Evolutionary conservation across 148 eudicot species (phyloP).

Genomic region (Amaranthus cruentus): DNA sequence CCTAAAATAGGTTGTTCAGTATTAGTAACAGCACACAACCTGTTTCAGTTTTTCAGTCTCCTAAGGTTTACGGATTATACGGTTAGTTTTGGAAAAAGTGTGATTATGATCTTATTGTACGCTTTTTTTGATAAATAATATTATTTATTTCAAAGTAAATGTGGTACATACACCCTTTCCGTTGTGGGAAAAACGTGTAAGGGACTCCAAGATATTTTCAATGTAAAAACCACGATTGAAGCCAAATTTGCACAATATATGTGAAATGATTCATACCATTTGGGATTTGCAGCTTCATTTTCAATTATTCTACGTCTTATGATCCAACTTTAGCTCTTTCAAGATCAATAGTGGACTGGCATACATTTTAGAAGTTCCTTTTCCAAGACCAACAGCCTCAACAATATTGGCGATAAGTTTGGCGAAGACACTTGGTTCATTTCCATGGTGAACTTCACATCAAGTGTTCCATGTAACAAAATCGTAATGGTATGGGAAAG

Average conservation of each 20-base stretch:
- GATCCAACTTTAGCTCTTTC: constrained; percentile 60
- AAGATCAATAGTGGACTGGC: constrained; percentile 54
- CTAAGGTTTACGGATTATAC: too few species aligned
- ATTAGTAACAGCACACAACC: too few species aligned
- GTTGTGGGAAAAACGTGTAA: constrained; percentile 62
- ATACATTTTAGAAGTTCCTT: constrained; percentile 64
- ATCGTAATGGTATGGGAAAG: constrained; percentile 7
- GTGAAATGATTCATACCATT: constrained; percentile 77
- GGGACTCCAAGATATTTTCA: constrained; percentile 77
- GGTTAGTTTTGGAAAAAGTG: too few species aligned
- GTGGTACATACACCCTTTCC: constrained; percentile 67
- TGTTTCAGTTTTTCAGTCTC: too few species aligned
- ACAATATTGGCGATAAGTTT: constrained; percentile 62
- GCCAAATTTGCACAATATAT: constrained; percentile 68
- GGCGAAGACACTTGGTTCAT: constrained; percentile 39
- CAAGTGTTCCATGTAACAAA: constrained; percentile 82
- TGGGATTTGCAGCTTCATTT: constrained; percentile 54
- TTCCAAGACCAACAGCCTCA: constrained; percentile 60
- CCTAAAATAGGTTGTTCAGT: too few species aligned
- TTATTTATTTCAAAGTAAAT: constrained; percentile 58
- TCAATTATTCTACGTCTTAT: constrained; percentile 57
- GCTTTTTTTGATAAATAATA: constrained; percentile 25
- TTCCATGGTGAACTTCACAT: constrained; percentile 36
- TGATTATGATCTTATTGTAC: too few species aligned
- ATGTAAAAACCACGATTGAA: constrained; percentile 50